phyloP scores from a whole-genome alignment of 371 early-diverging fungal species.

The Apophysomyces trapeziformis region DNA sequence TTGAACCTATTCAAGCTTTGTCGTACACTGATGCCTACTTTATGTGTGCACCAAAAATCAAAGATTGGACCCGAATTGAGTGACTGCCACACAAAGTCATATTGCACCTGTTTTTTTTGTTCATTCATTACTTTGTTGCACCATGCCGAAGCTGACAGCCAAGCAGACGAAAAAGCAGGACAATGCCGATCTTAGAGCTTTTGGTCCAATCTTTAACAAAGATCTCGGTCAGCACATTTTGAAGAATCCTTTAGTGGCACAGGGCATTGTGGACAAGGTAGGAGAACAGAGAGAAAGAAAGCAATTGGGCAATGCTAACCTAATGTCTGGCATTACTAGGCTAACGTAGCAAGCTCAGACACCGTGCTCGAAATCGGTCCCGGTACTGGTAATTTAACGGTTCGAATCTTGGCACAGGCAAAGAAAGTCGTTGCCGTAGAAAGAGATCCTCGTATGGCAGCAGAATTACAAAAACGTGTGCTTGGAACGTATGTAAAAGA shows the following conservation, averaged over 20 bases:
- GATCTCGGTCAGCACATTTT: constrained; percentile 99
- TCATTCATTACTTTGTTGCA: too few species aligned
- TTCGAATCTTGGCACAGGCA: constrained; percentile 93
- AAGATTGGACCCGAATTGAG: too few species aligned
- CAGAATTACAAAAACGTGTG: constrained; percentile 98
- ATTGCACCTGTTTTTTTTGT: too few species aligned
- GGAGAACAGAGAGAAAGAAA: background rate
- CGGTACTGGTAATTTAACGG: constrained; percentile 99
- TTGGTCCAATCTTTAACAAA: constrained; percentile 96
- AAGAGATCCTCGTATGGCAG: constrained; percentile 97
- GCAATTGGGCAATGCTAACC: background rate
- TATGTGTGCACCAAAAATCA: too few species aligned
- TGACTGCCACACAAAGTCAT: too few species aligned
- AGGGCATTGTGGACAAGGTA: constrained; percentile 97
- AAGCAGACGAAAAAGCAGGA: constrained; percentile 45
- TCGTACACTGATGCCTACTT: too few species aligned
- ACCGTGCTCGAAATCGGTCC: constrained; percentile 99
- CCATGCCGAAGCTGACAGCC: constrained; percentile 52
- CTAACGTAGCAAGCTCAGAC: constrained; percentile 91
- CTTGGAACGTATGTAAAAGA: constrained; percentile 80
- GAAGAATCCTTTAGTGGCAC: constrained; percentile 98
- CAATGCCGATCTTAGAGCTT: constrained; percentile 53
- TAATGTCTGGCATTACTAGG: constrained; percentile 50
- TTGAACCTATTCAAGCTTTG: too few species aligned
- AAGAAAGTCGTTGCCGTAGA: constrained; percentile 98